These are phyloP conservation scores for Scedosporium apiospermum DNA, from an alignment of 2,329 filamentous ascomycete species.

Conservation along the genomic window DNA sequence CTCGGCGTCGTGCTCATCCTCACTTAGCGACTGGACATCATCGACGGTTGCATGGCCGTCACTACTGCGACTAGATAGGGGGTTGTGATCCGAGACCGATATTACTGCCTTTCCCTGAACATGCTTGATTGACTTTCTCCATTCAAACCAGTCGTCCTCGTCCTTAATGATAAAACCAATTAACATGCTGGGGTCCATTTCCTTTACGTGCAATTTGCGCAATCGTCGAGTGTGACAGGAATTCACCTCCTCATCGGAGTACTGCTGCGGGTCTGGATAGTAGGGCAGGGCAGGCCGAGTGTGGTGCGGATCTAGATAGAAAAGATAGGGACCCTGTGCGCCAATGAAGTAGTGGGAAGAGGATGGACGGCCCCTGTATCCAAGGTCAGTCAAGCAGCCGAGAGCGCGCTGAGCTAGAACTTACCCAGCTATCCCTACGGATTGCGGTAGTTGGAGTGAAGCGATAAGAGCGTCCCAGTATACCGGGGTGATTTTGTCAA, in stretches of 20 bases:
- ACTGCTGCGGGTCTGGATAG: conserved; percentile 43
- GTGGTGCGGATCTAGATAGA: conserved; percentile 90
- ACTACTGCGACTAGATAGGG: conserved; percentile 37
- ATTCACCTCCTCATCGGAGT: conserved; percentile 63
- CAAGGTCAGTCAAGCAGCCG: not conserved
- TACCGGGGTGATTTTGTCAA: conserved; percentile 87
- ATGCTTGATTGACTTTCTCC: conserved; percentile 67
- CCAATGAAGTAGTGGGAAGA: conserved; percentile 63
- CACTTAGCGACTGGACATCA: conserved; percentile 82
- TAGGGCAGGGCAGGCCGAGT: conserved; percentile 67
- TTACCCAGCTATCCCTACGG: conserved; percentile 92
- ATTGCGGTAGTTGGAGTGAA: conserved; percentile 77
- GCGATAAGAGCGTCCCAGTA: conserved; percentile 92
- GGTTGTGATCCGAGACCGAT: conserved; percentile 67
- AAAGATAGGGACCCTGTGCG: conserved; percentile 63
- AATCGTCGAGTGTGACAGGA: conserved; percentile 83
- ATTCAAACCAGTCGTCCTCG: conserved; percentile 74
- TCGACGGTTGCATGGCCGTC: conserved; percentile 51
- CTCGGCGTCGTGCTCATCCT: conserved; percentile 36
- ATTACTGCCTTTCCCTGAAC: conserved; percentile 78
- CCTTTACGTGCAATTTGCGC: conserved; percentile 70
- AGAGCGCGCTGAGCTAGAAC: conserved; percentile 14
- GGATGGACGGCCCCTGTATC: conserved; percentile 73
- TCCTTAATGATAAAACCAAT: conserved; percentile 83
- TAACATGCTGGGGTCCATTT: conserved; percentile 98